Evolutionary conservation across 345 rosid species (phyloP).

Genomic region (Salix purpurea): DNA sequence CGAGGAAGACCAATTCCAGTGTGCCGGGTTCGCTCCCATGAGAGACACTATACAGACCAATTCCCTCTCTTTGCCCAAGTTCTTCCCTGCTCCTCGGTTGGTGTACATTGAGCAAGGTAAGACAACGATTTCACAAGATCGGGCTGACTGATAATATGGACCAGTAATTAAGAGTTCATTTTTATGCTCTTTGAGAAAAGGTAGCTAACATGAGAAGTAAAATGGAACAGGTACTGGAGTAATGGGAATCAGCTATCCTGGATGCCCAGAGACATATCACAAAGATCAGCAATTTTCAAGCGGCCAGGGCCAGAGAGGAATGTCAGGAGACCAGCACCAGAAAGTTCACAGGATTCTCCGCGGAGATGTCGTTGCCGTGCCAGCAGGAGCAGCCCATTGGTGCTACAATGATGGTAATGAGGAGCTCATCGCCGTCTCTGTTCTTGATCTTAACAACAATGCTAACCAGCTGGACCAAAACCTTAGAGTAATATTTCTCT

Average conservation of each 20-base stretch:
- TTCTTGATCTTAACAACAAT: constrained; percentile 22
- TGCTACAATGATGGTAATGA: constrained; percentile 33
- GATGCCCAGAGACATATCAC: constrained; percentile 32
- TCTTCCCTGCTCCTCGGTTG: constrained; percentile 27
- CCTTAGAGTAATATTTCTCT: background rate
- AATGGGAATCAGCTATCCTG: constrained; percentile 25
- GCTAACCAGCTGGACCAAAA: constrained; percentile 31
- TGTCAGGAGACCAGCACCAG: constrained; percentile 32
- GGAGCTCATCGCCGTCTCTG: constrained; percentile 25
- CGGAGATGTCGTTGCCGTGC: constrained; percentile 36
- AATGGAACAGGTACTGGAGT: constrained; percentile 18
- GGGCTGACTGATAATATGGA: background rate
- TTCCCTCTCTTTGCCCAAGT: constrained; percentile 28
- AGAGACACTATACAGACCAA: constrained; percentile 18
- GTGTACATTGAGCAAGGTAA: constrained; percentile 23
- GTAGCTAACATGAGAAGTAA: background rate
- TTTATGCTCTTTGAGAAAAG: background rate
- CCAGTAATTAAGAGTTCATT: background rate
- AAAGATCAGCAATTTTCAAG: constrained; percentile 6
- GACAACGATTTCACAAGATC: background rate
- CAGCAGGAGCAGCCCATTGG: constrained; percentile 31
- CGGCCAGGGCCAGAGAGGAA: background rate
- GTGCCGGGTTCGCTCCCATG: constrained; percentile 29
- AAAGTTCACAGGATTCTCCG: constrained; percentile 26
- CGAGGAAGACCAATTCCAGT: constrained; percentile 33